Evolutionary conservation across 176 grass and related monocot genomes (phyloP), one percentile per base, ranked within the genome.

Genomic region (Thalia dealbata): DNA sequence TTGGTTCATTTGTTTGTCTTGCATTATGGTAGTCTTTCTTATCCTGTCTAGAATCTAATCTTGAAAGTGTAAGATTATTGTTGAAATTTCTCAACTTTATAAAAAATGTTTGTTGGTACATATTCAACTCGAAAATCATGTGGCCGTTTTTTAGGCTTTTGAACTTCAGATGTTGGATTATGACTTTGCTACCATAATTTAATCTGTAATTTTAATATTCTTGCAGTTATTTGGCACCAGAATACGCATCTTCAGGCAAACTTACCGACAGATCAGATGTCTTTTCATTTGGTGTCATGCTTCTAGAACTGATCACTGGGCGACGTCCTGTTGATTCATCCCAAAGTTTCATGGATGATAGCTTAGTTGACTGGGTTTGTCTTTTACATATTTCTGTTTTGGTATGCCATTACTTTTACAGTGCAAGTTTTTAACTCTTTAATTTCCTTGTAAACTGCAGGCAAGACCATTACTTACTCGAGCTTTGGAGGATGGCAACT

Each of bases 341-440:
- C 14, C 70, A 85, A 29, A 80, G 75, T n/a, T 78, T 79, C 75
- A 85, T 82, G 86, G 82, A 88, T 26, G 78, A 76, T 45, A 88
- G 78, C 9, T 76, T 85, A 70, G 75, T 88, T 85, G 86, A 76
- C 19, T 85, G 82, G 86, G 86, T 85, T 48, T 75, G 82, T 66
- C 19, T 9, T 16, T 38, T 38, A 41, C 14, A 73, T 38, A 38
- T 38, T 38, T 38, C 4, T 1, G 32, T 38, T 38, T 4, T 14
- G 7, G 38, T 41, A 74, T 54, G 9, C 8, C 15, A 9, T 55
- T 43, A 60, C 15, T 10, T 51, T 0, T 46, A 52, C 3, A 73
- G 10, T 61, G 25, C 64, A 18, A 14, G n/a, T n/a, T 46, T 48
- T 48, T 72, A 24, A 28, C 51, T 58, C 24, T 48, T 71, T 38